phyloP scores from a whole-genome alignment of 345 rosid species.

The Acer negundo region DNA sequence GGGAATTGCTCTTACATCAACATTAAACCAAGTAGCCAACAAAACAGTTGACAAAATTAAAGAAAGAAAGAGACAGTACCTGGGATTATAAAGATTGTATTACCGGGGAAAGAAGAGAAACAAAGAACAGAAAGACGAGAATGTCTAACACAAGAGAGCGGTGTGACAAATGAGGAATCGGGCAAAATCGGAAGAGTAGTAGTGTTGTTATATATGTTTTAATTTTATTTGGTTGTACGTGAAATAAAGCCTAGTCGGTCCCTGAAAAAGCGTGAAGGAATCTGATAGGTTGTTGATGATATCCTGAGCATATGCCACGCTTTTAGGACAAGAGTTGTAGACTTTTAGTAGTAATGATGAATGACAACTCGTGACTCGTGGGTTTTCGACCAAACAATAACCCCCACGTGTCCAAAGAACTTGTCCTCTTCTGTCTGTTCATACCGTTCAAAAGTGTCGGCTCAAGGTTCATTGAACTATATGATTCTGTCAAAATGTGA shows the following conservation, averaged over 20 bases:
- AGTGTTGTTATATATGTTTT: background rate
- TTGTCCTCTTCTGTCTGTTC: background rate
- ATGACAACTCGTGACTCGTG: background rate
- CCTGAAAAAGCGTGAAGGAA: background rate
- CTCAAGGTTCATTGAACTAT: too few relatives aligned
- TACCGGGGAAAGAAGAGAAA: slow-evolving; percentile 13
- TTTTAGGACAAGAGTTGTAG: background rate
- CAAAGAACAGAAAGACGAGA: slow-evolving; percentile 1
- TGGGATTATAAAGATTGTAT: background rate
- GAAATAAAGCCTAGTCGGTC: background rate
- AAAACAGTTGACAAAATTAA: background rate
- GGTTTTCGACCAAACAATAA: background rate
- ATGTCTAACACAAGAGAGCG: background rate
- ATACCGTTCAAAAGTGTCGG: too few relatives aligned
- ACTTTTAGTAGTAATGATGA: too few relatives aligned
- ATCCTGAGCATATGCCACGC: background rate
- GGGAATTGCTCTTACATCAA: background rate
- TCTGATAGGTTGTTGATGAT: background rate
- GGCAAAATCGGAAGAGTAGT: background rate
- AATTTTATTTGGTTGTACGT: too few relatives aligned
- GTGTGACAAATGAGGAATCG: background rate
- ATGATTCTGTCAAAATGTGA: too few relatives aligned
- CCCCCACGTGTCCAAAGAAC: background rate
- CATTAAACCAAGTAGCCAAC: background rate
- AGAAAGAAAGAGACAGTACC: background rate